These are phyloP conservation scores for Solanum ahanhuiri DNA, from an alignment of 257 asterid genomes.

Conservation along the genomic window DNA sequence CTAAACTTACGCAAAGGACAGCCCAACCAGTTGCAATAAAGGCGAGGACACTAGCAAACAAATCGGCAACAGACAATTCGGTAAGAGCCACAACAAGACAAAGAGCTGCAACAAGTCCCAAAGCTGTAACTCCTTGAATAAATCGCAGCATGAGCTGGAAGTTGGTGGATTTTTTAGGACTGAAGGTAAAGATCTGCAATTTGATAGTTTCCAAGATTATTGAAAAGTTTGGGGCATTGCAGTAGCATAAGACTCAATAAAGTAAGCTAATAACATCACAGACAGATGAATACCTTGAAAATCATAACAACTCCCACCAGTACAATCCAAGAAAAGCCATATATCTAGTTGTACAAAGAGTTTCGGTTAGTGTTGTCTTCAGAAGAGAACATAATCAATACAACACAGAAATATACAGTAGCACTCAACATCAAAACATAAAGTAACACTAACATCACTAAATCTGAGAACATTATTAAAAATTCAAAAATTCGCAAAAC, in stretches of 20 bases:
- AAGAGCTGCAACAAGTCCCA: constrained; percentile 79
- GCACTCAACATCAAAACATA: background rate
- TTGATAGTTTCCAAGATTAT: constrained; percentile 1
- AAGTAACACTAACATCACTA: background rate
- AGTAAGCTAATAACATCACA: background rate
- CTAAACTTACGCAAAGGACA: constrained; percentile 64
- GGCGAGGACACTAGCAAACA: constrained; percentile 90
- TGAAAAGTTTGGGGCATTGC: background rate
- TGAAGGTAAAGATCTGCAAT: constrained; percentile 72
- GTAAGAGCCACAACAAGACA: constrained; percentile 64
- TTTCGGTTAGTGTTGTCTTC: background rate
- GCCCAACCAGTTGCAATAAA: constrained; percentile 97
- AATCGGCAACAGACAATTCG: constrained; percentile 52
- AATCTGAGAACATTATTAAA: background rate
- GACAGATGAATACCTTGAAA: constrained; percentile 53
- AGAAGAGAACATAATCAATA: background rate
- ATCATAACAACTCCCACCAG: constrained; percentile 71
- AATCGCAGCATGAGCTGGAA: constrained; percentile 90
- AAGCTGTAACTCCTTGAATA: constrained; percentile 74
- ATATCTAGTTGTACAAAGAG: constrained; percentile 34
- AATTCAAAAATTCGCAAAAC: background rate
- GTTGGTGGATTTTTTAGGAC: constrained; percentile 75
- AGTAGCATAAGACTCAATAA: background rate
- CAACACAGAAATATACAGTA: background rate
- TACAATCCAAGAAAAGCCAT: constrained; percentile 91